Evolutionary conservation across 2,329 filamentous ascomycete species (phyloP), one percentile per base, ranked within the genome.

Genomic region (Myrmaecium sp.): DNA sequence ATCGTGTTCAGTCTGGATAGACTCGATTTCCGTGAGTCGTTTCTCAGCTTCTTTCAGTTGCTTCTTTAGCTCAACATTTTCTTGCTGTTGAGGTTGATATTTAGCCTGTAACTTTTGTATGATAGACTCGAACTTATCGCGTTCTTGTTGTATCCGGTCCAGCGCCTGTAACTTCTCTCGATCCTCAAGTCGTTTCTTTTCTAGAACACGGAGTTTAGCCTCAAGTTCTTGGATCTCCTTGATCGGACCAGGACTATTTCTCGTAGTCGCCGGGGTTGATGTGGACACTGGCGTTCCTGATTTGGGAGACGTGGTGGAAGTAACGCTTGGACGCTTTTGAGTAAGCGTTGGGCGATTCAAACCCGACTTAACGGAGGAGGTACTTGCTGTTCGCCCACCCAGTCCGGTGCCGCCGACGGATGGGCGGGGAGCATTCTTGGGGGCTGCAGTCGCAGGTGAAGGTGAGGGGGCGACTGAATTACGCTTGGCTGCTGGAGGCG

Each of bases 101-200:
- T 94, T 95, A 20, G 71, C 64, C 46, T 94, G 82, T 24, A 98
- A 58, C 42, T 91, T 94, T 43, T 92, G 78, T 25, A 94, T 84
- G 36, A 95, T 82, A 4, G 54, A 62, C 47, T 92, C 79, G 35
- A 78, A 83, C 36, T 75, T 76, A 42, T 86, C 78, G 15, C 72
- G 65, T 41, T 91, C 80, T 11, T 68, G 63, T 43, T 84, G 74
- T 10, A 84, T 54, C 36, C 75, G 72, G 30, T 92, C 79, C 25
- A 93, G 51, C 8, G 64, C 66, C 44, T 86, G 83, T 27, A 93
- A 51, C 44, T 81, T 80, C 39, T 94, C 84, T 12, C 82, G 69
- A 42, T 93, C 82, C 35, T 95, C 86, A 8, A 66, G 46, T 30
- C 82, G 64, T 49, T 93, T 92, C 40, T 86, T 80, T 48, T 98